These are phyloP conservation scores for Monascus ruber DNA, from an alignment of 2,329 filamentous ascomycete species.

Conservation along the genomic window DNA sequence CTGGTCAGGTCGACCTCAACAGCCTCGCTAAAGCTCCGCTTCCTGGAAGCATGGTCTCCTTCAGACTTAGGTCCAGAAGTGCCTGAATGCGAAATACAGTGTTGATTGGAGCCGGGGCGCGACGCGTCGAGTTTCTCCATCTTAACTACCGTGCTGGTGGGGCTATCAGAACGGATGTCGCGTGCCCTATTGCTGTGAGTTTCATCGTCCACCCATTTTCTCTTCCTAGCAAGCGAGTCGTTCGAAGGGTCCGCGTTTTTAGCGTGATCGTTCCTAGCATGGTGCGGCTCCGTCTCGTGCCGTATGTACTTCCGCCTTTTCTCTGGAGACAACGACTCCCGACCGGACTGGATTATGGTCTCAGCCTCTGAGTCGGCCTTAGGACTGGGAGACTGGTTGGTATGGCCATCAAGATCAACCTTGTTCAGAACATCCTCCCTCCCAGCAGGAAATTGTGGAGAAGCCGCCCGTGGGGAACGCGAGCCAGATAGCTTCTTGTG, in stretches of 20 bases:
- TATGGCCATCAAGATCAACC: slow-evolving; percentile 16
- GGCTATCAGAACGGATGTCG: slow-evolving; percentile 14
- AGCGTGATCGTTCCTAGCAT: slow-evolving; percentile 13
- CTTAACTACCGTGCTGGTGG: slow-evolving; percentile 21
- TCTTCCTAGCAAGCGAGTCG: slow-evolving; percentile 17
- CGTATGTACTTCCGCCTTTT: slow-evolving; percentile 33
- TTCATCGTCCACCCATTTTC: slow-evolving; percentile 19
- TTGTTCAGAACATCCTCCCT: slow-evolving; percentile 12
- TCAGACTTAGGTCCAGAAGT: slow-evolving; percentile 8
- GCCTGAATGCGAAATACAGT: slow-evolving; percentile 8
- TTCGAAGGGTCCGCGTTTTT: slow-evolving; percentile 12
- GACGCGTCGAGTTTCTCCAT: slow-evolving; percentile 24
- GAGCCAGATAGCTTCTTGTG: slow-evolving; percentile 12
- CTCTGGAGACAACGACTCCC: slow-evolving; percentile 34
- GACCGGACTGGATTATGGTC: slow-evolving; percentile 38
- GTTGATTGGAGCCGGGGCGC: slow-evolving; percentile 12
- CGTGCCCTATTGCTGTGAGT: slow-evolving; percentile 11
- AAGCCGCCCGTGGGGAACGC: slow-evolving; percentile 12
- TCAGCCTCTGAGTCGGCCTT: slow-evolving; percentile 39
- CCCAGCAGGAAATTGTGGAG: slow-evolving; percentile 9
- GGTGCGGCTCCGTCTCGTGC: slow-evolving; percentile 24
- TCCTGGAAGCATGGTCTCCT: slow-evolving; percentile 16
- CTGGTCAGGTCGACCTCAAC: slow-evolving; percentile 19
- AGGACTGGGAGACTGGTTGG: slow-evolving; percentile 26
- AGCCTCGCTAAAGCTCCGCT: slow-evolving; percentile 28